These are phyloP conservation scores for Exserohilum rostratum DNA, from an alignment of 2,329 filamentous ascomycete species.

Conservation along the genomic window DNA sequence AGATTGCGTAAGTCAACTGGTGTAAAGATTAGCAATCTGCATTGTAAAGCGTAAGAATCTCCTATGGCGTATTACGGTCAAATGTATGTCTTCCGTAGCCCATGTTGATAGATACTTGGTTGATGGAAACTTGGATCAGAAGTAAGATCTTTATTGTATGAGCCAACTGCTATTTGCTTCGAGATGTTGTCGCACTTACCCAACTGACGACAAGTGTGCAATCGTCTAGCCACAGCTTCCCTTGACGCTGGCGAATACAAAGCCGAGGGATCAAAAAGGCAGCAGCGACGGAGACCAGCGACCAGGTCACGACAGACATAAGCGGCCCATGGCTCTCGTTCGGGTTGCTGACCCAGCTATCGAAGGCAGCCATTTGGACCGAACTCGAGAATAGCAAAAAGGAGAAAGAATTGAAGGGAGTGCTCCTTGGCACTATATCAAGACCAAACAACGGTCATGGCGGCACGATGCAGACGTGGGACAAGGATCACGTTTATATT, in stretches of 20 bases:
- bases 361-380: constrained; percentile 3
- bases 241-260: constrained; percentile 17
- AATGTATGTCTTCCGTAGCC: constrained; percentile 18
- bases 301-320: constrained; percentile 16
- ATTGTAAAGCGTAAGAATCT: background rate
- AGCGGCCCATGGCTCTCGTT: constrained; percentile 16
- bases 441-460: constrained; percentile 1
- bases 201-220: constrained; percentile 15
- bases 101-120: constrained; percentile 19
- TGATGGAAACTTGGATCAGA: constrained; percentile 18
- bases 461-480: constrained; percentile 1
- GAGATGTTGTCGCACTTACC: constrained; percentile 11
- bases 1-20: constrained; percentile 12
- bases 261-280: constrained; percentile 13
- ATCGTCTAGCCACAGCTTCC: constrained; percentile 21
- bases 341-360: constrained; percentile 16
- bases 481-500: constrained; percentile 12
- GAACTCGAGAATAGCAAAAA: constrained; percentile 1
- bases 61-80: constrained; percentile 12
- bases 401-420: background rate
- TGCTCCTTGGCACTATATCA: constrained; percentile 6
- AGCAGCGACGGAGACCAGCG: constrained; percentile 12
- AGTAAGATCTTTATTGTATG: constrained; percentile 12
- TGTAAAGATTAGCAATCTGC: constrained; percentile 1
- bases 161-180: constrained; percentile 1